Conservation (phyloP, 2,329 filamentous ascomycete genomes). For the Trichoderma brevicompactum region DNA sequence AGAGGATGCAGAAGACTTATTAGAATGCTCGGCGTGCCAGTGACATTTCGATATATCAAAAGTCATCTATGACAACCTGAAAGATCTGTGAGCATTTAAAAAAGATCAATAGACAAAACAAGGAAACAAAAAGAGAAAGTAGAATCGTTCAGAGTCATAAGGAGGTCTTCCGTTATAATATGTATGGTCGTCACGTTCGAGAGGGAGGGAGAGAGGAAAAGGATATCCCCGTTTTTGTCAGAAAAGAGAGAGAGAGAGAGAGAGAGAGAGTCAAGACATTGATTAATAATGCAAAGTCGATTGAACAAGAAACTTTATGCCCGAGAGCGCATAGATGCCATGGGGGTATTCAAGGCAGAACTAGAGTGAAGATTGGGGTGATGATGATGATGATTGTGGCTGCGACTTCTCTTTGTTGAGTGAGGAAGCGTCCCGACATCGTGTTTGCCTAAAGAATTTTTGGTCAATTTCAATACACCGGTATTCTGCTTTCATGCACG, state of each 20-base stretch:
- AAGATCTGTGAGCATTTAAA: slow-evolving; percentile 5
- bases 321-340: slow-evolving; percentile 45
- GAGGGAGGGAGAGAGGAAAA: neutral
- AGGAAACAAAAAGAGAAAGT: slow-evolving; percentile 17
- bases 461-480: neutral
- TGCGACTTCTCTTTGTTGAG: slow-evolving; percentile 52
- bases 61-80: slow-evolving; percentile 19
- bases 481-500: too few species aligned
- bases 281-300: slow-evolving; percentile 28
- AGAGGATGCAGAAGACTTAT: slow-evolving; percentile 2
- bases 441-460: slow-evolving; percentile 68
- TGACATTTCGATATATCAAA: slow-evolving; percentile 7
- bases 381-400: slow-evolving; percentile 45
- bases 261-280: slow-evolving; percentile 21
- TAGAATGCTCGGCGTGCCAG: slow-evolving; percentile 22
- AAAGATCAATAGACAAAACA: neutral
- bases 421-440: slow-evolving; percentile 67
- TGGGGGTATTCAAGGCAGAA: slow-evolving; percentile 43
- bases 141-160: slow-evolving; percentile 30
- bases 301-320: slow-evolving; percentile 36
- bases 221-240: neutral
- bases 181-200: slow-evolving; percentile 23
- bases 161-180: slow-evolving; percentile 19
- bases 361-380: slow-evolving; percentile 20
- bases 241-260: neutral